Evolutionary conservation across 2,329 filamentous ascomycete genomes (phyloP), one percentile per base, ranked within the genome.

Genomic region (Xylaria arbuscula): DNA sequence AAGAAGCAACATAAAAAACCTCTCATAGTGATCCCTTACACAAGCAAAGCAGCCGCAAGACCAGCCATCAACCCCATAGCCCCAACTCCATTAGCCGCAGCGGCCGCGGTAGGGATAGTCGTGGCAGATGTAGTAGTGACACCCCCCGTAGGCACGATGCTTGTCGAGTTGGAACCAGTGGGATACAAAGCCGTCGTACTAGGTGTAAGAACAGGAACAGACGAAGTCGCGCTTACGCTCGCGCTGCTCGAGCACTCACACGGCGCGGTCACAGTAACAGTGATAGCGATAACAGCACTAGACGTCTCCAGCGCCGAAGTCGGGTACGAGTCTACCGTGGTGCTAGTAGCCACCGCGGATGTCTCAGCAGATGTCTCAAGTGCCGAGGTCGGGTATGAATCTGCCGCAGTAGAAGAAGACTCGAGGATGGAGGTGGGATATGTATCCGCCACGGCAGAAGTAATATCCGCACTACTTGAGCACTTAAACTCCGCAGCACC

Each of bases 401-500:
- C 42, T 1, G 9, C 51, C 22, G 36, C 22, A 7, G 11, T 13
- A 42, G 47, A 58, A 34, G 22, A 58, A 8, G 59, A 28, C 17
- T 22, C 47, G 40, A 47, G 32, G 10, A 48, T 47, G 0, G 70
- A 66, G 5, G 65, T 64, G 3, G 65, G 60, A n/a, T 64, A 63
- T 1, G n/a, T 6, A 5, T 62, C 42, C 2, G 5, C 51, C 22
- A 28, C 22, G 24, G 17, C 42, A 45, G 42, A 19, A 47, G 28
- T 28, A 6, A 48, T 5, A 2, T 22, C 13, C 2, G 24, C n/a
- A 34, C n/a, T 38, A 38, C 70, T 45, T 42, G 59, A 66, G 66
- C 75, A 77, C 54, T 75, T 67, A 32, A 76, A 76, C 19, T 68
- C 53, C 6, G 51, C 53, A 2, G 66, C 62, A 9, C 74, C 63